phyloP scores from a whole-genome alignment of 1,284 basidiomycete genomes.

The Leccinum proximum region DNA sequence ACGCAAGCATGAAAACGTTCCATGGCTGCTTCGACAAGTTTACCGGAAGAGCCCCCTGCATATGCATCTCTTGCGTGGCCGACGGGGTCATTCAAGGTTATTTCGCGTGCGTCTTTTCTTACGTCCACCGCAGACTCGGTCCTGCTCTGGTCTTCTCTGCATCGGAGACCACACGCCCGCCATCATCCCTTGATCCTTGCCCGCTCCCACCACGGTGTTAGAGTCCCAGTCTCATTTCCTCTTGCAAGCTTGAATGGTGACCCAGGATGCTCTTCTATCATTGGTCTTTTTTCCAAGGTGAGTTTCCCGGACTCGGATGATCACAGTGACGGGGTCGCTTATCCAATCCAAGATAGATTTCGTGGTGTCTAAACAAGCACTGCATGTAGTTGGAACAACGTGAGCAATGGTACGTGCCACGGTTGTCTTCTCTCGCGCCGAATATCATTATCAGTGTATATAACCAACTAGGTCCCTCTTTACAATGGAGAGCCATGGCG shows the following conservation, averaged over 20 bases:
- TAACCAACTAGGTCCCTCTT: constrained; percentile 49
- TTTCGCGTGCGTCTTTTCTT: too few species aligned
- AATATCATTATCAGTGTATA: constrained; percentile 32
- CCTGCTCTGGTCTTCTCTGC: too few species aligned
- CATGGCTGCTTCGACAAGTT: too few species aligned
- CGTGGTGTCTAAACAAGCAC: constrained; percentile 1
- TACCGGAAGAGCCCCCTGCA: too few species aligned
- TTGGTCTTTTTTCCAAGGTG: constrained; percentile 41
- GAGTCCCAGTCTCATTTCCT: constrained; percentile 1
- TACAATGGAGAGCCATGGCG: constrained; percentile 65
- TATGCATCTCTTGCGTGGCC: too few species aligned
- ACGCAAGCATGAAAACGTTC: too few species aligned
- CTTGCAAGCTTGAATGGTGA: constrained; percentile 33
- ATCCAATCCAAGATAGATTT: background rate
- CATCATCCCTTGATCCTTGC: too few species aligned
- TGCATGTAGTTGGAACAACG: constrained; percentile 59
- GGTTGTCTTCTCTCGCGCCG: too few species aligned
- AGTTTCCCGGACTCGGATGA: background rate
- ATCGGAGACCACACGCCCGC: too few species aligned
- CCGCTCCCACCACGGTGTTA: too few species aligned
- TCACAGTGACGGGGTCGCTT: background rate
- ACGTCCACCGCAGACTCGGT: too few species aligned
- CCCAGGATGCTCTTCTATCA: constrained; percentile 41
- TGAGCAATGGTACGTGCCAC: constrained; percentile 42
- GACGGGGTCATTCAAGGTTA: too few species aligned